Percentiles rank a stretch among this genome's conserved stretches.
Evolutionary conservation across 2,329 filamentous ascomycete species (phyloP).

Genomic region (Monilinia fructicola): DNA sequence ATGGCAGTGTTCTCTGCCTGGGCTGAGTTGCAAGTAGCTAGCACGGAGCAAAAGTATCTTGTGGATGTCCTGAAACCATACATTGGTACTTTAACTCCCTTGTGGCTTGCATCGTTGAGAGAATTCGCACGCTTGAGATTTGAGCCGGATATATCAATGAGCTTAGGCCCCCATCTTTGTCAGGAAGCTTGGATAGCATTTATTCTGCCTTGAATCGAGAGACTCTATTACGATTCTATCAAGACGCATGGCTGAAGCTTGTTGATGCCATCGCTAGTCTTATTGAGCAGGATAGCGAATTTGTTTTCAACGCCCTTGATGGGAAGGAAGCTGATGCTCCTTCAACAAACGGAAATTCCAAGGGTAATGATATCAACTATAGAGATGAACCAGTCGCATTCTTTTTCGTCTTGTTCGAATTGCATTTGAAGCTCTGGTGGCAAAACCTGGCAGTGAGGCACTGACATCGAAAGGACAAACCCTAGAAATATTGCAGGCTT

Average conservation of each 20-base stretch:
- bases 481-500: constrained; percentile 81
- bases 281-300: constrained; percentile 96
- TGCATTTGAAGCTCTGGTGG: constrained; percentile 91
- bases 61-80: constrained; percentile 86
- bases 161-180: constrained; percentile 77
- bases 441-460: constrained; percentile 66
- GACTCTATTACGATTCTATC: constrained; percentile 91
- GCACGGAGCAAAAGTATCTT: constrained; percentile 86
- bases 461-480: constrained; percentile 75
- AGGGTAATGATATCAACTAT: constrained; percentile 86
- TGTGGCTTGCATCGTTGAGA: constrained; percentile 90
- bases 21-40: constrained; percentile 95
- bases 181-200: constrained; percentile 85
- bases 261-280: constrained; percentile 96
- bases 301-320: constrained; percentile 94
- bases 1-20: constrained; percentile 96
- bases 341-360: constrained; percentile 49
- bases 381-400: constrained; percentile 96
- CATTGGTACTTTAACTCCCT: constrained; percentile 81
- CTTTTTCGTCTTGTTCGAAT: constrained; percentile 97
- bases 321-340: constrained; percentile 63
- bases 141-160: constrained; percentile 95
- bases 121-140: constrained; percentile 93
- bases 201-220: constrained; percentile 94
- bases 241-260: constrained; percentile 93